Percentiles rank a stretch among this genome's conserved stretches.
Conservation (phyloP, 805 yeast genomes). For the Starmerella apis region DNA sequence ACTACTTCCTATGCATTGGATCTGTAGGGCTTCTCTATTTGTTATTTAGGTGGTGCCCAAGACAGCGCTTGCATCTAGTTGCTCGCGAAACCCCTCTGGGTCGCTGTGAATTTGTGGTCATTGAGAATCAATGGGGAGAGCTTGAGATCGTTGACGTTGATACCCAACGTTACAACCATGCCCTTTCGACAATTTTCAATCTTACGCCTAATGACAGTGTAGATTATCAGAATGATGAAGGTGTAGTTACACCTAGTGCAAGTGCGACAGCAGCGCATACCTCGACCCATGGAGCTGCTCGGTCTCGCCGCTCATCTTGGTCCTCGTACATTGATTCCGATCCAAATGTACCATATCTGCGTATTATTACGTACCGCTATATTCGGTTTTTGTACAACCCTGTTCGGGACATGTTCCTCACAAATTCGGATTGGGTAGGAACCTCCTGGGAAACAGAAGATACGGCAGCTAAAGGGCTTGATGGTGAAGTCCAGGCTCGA, state of each 20-base stretch:
- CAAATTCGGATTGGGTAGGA: slow-evolving; percentile 83
- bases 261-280: not conserved
- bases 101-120: slow-evolving; percentile 80
- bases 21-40: slow-evolving; percentile 69
- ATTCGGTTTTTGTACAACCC: slow-evolving; percentile 77
- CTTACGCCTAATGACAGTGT: slow-evolving; percentile 16
- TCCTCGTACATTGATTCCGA: slow-evolving; percentile 36
- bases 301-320: slow-evolving; percentile 2
- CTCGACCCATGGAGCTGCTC: not conserved
- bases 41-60: slow-evolving; percentile 76
- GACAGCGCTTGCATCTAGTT: slow-evolving; percentile 44
- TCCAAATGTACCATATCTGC: slow-evolving; percentile 59
- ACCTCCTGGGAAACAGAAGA: slow-evolving; percentile 57
- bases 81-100: slow-evolving; percentile 49
- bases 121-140: slow-evolving; percentile 91
- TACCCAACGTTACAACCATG: slow-evolving; percentile 55
- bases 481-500: slow-evolving; percentile 57
- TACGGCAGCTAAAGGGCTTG: slow-evolving; percentile 50
- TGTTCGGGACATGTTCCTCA: slow-evolving; percentile 68
- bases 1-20: slow-evolving; percentile 43
- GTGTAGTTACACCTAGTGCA: not conserved
- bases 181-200: slow-evolving; percentile 57
- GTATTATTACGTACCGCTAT: slow-evolving; percentile 71
- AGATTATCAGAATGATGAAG: not conserved
- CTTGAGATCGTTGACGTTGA: slow-evolving; percentile 49